These are phyloP conservation scores for Fusarium buxicola DNA, from an alignment of 2,329 filamentous ascomycete genomes.

Conservation along the genomic window DNA sequence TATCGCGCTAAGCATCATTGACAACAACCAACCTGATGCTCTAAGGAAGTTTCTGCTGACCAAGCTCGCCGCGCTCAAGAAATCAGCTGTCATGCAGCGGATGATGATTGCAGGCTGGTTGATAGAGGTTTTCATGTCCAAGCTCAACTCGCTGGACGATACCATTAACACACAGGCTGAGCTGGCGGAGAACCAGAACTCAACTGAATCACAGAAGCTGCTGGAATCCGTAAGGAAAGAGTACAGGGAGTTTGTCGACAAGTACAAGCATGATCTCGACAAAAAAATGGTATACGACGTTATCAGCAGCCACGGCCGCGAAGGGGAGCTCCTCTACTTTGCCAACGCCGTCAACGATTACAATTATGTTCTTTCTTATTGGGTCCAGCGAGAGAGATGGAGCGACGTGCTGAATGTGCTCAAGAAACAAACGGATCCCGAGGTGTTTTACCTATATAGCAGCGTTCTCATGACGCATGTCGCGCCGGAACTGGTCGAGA, in stretches of 20 bases:
- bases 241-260: slow-evolving; percentile 88
- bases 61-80: slow-evolving; percentile 85
- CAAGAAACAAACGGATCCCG: slow-evolving; percentile 90
- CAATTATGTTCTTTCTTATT: slow-evolving; percentile 95
- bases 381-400: slow-evolving; percentile 97
- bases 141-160: slow-evolving; percentile 93
- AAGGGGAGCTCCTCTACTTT: slow-evolving; percentile 92
- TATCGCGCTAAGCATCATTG: slow-evolving; percentile 90
- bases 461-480: slow-evolving; percentile 95
- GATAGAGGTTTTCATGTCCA: slow-evolving; percentile 96
- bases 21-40: slow-evolving; percentile 89
- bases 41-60: slow-evolving; percentile 89
- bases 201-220: slow-evolving; percentile 77
- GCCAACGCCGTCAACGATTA: slow-evolving; percentile 90
- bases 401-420: slow-evolving; percentile 85
- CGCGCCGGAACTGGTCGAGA: slow-evolving; percentile 88
- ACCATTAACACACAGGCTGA: slow-evolving; percentile 91
- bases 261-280: slow-evolving; percentile 88
- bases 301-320: slow-evolving; percentile 93
- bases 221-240: slow-evolving; percentile 78
- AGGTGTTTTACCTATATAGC: slow-evolving; percentile 96
- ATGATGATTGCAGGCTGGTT: slow-evolving; percentile 97
- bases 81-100: slow-evolving; percentile 87
- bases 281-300: slow-evolving; percentile 94
- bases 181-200: slow-evolving; percentile 76